Evolutionary conservation across 768 basidiomycete species (phyloP), one percentile per base, ranked within the genome.

Genomic region (Kondoa malvinella): DNA sequence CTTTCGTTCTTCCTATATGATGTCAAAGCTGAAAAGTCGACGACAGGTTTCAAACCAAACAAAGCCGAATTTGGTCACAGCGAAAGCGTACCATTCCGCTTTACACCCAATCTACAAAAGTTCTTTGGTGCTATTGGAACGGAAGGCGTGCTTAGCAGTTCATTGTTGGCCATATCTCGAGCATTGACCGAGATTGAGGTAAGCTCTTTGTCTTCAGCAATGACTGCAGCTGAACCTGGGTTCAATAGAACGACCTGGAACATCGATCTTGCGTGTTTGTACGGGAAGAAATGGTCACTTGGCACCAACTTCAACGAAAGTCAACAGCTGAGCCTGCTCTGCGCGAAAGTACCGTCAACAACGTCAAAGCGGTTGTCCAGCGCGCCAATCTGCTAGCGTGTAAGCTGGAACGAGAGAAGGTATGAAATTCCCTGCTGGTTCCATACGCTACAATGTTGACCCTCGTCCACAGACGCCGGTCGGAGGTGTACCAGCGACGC

Each of bases 1-100:
- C 50, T 16, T 57, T n/a, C 16, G 8, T 50, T 8, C 25, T n/a
- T 33, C 2, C 1, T 17, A 25, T 1, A 40, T 66, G 64, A 66
- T 34, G 15, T 4, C n/a, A n/a, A n/a, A 3, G 4, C 3, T 4
- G n/a, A 4, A n/a, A n/a, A 3, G 4, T 15, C 12, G n/a, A 4
- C 12, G 33, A 33, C 68, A 67, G 71, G 71, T 16, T 73, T 78
- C 67, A 77, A 77, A 16, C 61, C 70, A 32, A 65, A 80, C 68
- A 86, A 81, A 65, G 75, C 84, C 1, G 77, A 87, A 57, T 87
- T 90, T 74, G 82, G 83, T 16, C 87, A 88, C 21, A 85, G 80
- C 71, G 95, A 99, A 73, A 81, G 85, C 1, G 91, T 96, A 2
- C 95, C 95, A 0, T 99, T 99, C 87, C 86, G 95, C 40, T 84